Base-by-base conservation (phyloP, 2,329 filamentous ascomycete genomes). In the Zelopaecilomyces penicillatus region DNA sequence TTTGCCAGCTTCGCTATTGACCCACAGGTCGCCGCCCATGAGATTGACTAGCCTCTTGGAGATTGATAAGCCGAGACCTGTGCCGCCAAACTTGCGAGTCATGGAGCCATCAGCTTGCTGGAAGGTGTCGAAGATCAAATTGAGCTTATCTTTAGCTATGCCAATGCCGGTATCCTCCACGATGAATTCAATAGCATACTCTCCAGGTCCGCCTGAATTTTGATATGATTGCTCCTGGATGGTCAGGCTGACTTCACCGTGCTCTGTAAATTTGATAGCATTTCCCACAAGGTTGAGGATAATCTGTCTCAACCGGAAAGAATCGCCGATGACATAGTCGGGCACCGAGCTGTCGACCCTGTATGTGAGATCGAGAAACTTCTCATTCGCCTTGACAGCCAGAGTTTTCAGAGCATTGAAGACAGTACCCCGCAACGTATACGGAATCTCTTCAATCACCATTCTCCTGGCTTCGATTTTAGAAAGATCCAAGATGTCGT, bases 41-140 rank as follows among this genome's bases (percentile, higher is more conserved):
- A 97, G 76, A 54, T 90, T 95, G 44, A 97, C 91, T 30, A 97
- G 76, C 54, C 90, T 81, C 70, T 95, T 94, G 29, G 91, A 97
- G 59, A 97, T 97, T 11, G 91, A 96, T 28, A 97, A 69, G 54
- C 91, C 91, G 7, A 97, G 78, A 54, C 91, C 91, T 5, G 93
- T 97, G 56, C 91, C 91, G 57, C 91, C 91, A 63, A 97, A 97
- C 62, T 94, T 93, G 56, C 90, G 80, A 2, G 91, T 97, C 64
- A 94, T 97, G 31, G 90, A 96, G 33, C 91, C 91, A 62, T 97
- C 93, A 19, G 93, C 93, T 69, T 97, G 93, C 65, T 96, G 91
- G 80, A 97, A 97, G 1, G 91, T 97, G 67, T 97, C 93, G 66
- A 98, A 97, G 61, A 98, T 97, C 53, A 97, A 74, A 61, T 95